Percentiles rank a stretch among this genome's conserved stretches.
These are phyloP conservation scores for Beauveria varroae DNA, from an alignment of 2,329 filamentous ascomycete species.

Conservation along the genomic window DNA sequence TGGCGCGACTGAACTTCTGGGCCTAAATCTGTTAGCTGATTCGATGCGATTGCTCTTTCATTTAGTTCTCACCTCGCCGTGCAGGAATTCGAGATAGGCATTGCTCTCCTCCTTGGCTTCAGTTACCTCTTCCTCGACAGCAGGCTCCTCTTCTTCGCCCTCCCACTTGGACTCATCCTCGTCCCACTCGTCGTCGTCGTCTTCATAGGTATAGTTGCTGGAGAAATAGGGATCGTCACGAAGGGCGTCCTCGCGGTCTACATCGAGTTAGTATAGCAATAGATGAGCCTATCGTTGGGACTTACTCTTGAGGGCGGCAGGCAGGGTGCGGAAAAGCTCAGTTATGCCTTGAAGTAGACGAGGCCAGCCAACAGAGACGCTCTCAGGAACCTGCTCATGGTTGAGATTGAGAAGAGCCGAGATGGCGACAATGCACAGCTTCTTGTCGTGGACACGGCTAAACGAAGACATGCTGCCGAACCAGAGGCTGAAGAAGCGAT, in stretches of 20 bases:
- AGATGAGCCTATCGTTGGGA: slow-evolving; percentile 13
- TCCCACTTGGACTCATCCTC: slow-evolving; percentile 79
- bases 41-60: not conserved
- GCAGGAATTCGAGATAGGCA: slow-evolving; percentile 92
- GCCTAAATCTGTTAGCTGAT: slow-evolving; percentile 45
- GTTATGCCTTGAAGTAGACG: slow-evolving; percentile 82
- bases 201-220: slow-evolving; percentile 54
- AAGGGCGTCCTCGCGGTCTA: slow-evolving; percentile 83
- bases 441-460: slow-evolving; percentile 94
- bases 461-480: slow-evolving; percentile 95
- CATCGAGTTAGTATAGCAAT: slow-evolving; percentile 18
- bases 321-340: slow-evolving; percentile 84
- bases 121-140: slow-evolving; percentile 48
- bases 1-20: slow-evolving; percentile 69
- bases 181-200: slow-evolving; percentile 76
- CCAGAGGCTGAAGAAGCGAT: slow-evolving; percentile 98
- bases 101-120: slow-evolving; percentile 85
- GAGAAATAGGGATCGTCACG: slow-evolving; percentile 78
- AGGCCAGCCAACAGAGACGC: slow-evolving; percentile 92
- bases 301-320: slow-evolving; percentile 76
- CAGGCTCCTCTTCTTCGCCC: slow-evolving; percentile 61
- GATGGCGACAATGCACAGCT: slow-evolving; percentile 92
- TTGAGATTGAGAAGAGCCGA: slow-evolving; percentile 73
- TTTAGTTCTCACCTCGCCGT: slow-evolving; percentile 63
- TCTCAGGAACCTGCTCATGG: slow-evolving; percentile 77